Conservation (phyloP, 2,329 filamentous ascomycete species). For the Lizonia empirigonia region DNA sequence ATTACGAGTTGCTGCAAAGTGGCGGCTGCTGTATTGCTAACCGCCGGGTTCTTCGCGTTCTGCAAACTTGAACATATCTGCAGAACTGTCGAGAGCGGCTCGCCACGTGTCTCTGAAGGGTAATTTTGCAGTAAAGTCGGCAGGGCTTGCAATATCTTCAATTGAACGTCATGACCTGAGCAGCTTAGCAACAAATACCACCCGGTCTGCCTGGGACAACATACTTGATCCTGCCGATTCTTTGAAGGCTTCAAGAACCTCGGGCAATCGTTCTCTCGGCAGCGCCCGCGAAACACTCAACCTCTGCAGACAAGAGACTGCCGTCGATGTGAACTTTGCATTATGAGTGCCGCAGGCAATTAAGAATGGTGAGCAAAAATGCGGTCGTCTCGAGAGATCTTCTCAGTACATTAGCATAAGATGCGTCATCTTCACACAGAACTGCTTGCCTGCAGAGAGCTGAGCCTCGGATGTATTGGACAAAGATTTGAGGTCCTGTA, state of each 20-base stretch:
- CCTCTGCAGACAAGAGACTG: slow-evolving; percentile 85
- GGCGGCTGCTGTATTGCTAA: slow-evolving; percentile 95
- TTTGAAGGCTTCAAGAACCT: slow-evolving; percentile 85
- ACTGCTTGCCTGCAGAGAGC: slow-evolving; percentile 67
- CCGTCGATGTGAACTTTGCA: slow-evolving; percentile 85
- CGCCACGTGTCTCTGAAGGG: slow-evolving; percentile 76
- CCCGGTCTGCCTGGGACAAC: slow-evolving; percentile 29
- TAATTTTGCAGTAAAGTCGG: slow-evolving; percentile 93
- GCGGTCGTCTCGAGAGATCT: slow-evolving; percentile 82
- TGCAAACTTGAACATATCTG: slow-evolving; percentile 93
- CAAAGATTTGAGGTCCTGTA: slow-evolving; percentile 83
- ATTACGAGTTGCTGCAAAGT: slow-evolving; percentile 93
- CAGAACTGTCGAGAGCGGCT: slow-evolving; percentile 78
- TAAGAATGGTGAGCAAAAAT: slow-evolving; percentile 92
- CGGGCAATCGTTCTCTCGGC: slow-evolving; percentile 77
- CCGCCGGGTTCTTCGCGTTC: slow-evolving; percentile 87
- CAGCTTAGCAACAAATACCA: slow-evolving; percentile 17
- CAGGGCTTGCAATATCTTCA: slow-evolving; percentile 92
- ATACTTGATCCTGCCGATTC: slow-evolving; percentile 76
- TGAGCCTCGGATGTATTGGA: slow-evolving; percentile 77
- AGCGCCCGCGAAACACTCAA: slow-evolving; percentile 83
- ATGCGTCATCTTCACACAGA: not conserved
- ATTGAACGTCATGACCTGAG: slow-evolving; percentile 79
- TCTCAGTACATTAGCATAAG: slow-evolving; percentile 20
- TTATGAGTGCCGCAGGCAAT: slow-evolving; percentile 91